Evolutionary conservation across 371 early-diverging fungal species (phyloP).

Genomic region (Phascolomyces articulosus): DNA sequence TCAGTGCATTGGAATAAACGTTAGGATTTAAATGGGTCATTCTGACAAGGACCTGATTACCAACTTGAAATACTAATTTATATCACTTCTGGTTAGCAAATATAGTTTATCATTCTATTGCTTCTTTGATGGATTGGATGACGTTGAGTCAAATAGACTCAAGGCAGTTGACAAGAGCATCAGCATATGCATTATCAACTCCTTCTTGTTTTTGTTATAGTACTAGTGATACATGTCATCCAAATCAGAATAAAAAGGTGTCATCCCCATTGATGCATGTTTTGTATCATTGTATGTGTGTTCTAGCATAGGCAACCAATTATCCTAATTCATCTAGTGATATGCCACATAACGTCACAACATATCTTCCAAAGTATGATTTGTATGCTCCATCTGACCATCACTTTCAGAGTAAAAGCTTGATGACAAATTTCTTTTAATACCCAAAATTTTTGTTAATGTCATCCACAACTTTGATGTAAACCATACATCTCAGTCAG

Average conservation of each 20-base stretch:
- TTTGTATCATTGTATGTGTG: background rate
- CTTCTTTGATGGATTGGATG: background rate
- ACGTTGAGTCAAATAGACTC: background rate
- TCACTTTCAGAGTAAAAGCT: too few relatives aligned
- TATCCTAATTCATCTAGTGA: background rate
- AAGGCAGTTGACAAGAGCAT: background rate
- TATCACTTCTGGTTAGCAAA: background rate
- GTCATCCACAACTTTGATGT: conserved; percentile 21
- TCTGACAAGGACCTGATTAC: background rate
- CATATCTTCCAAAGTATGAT: too few relatives aligned
- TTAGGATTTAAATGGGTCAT: background rate
- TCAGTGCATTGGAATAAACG: background rate
- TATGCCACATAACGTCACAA: background rate
- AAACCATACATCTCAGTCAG: conserved; percentile 50
- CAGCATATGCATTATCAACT: background rate
- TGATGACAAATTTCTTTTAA: too few relatives aligned
- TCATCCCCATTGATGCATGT: background rate
- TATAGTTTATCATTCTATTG: background rate
- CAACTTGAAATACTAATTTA: too few relatives aligned
- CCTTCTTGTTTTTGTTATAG: background rate
- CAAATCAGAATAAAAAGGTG: background rate
- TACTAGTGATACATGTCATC: too few relatives aligned
- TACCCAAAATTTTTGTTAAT: background rate
- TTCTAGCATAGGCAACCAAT: background rate
- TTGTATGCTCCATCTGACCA: too few relatives aligned